Conservation (phyloP, 306 rosid species). For the Prunus dulcis region DNA sequence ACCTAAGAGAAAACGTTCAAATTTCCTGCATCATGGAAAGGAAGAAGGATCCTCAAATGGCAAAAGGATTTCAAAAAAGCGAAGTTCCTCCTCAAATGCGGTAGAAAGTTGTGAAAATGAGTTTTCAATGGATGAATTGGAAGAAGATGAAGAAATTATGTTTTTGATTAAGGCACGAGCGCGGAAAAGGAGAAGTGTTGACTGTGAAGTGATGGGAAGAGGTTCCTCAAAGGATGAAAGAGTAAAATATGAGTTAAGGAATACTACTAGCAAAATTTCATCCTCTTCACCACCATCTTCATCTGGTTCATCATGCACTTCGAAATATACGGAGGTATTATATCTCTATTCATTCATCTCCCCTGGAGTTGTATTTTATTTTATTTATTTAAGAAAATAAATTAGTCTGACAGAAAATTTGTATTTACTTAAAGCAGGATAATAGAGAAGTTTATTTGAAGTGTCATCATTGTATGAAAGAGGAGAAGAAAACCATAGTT, state of each 20-base stretch:
- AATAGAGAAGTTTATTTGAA: constrained; percentile 22
- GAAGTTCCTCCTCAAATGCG: constrained; percentile 10
- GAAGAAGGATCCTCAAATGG: neutral
- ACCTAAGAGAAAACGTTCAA: constrained; percentile 24
- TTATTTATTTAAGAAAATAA: neutral
- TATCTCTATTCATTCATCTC: constrained; percentile 15
- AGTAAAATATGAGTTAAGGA: constrained; percentile 2
- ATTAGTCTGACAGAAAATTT: neutral
- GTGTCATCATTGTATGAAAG: constrained; percentile 79
- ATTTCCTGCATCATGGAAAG: constrained; percentile 6
- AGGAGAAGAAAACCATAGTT: constrained; percentile 35
- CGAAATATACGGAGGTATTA: constrained; percentile 19
- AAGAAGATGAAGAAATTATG: constrained; percentile 26
- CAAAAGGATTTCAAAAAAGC: constrained; percentile 25
- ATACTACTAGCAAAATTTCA: constrained; percentile 8
- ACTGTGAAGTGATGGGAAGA: neutral
- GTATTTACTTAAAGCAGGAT: constrained; percentile 30
- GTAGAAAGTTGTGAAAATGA: constrained; percentile 5
- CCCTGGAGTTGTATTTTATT: constrained; percentile 3
- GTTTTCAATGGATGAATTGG: constrained; percentile 1
- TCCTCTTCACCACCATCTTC: constrained; percentile 19
- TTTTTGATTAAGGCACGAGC: constrained; percentile 28
- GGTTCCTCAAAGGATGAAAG: constrained; percentile 18
- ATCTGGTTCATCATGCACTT: constrained; percentile 7
- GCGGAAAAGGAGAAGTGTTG: constrained; percentile 35